Conservation (phyloP, 192 early-diverging fungal species). For the Spinellus fusiger region DNA sequence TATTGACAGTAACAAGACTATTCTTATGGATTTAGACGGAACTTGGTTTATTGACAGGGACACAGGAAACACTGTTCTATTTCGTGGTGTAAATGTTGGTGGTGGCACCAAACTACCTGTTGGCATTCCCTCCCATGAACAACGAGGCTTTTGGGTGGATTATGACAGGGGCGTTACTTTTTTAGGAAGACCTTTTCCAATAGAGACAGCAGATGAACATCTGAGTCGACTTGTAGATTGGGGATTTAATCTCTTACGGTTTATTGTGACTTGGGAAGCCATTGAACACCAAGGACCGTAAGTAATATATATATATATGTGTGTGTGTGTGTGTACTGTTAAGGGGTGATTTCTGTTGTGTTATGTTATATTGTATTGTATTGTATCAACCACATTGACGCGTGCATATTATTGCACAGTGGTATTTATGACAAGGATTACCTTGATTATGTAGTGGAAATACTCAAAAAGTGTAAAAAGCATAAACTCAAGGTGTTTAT, state of each 20-base stretch:
- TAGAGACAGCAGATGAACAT: slow-evolving; percentile 68
- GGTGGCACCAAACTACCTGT: slow-evolving; percentile 49
- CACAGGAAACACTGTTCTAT: slow-evolving; percentile 37
- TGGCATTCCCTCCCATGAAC: slow-evolving; percentile 35
- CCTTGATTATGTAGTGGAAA: slow-evolving; percentile 46
- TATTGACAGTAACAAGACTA: not conserved
- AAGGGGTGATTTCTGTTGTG: not conserved
- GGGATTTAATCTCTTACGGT: slow-evolving; percentile 70
- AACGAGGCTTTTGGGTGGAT: slow-evolving; percentile 41
- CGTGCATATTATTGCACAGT: slow-evolving; percentile 16
- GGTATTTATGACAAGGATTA: slow-evolving; percentile 49
- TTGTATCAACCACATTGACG: not conserved
- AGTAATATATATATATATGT: slow-evolving; percentile 14
- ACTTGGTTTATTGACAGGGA: slow-evolving; percentile 46
- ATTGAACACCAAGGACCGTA: slow-evolving; percentile 59
- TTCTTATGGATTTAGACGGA: slow-evolving; percentile 23
- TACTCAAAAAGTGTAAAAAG: slow-evolving; percentile 41
- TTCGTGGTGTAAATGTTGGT: slow-evolving; percentile 51
- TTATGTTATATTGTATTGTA: no score
- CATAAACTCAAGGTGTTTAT: slow-evolving; percentile 45
- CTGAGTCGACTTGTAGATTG: slow-evolving; percentile 54
- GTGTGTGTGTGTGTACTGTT: not conserved
- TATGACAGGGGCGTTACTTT: slow-evolving; percentile 55
- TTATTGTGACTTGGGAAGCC: slow-evolving; percentile 75
- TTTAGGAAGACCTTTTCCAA: slow-evolving; percentile 65